Base-by-base conservation (phyloP, 805 yeast species). In the Candida schatavii region DNA sequence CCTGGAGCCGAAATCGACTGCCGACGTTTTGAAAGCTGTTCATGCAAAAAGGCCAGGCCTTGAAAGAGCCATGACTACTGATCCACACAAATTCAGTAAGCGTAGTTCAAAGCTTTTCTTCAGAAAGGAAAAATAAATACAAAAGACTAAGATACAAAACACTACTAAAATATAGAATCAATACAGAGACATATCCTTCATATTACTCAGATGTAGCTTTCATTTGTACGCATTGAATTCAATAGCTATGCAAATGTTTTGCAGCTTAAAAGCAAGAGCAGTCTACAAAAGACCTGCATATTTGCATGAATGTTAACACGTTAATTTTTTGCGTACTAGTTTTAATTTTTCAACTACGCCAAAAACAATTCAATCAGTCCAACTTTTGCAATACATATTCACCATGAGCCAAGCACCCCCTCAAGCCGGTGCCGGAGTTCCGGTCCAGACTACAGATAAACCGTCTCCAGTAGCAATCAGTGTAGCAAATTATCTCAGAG, bases 401-500 rank as follows among this genome's bases (percentile, higher is more conserved):
- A 10, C 28, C 28, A 25, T 25, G 11, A 10, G 28, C 28, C 28
- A 10, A n/a, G n/a, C 36, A 33, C 22, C 29, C 6, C 17, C 17
- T 19, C 28, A 19, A 5, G 18, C 15, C 7, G 27, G 27, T 13
- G 19, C 39, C 19, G 33, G 26, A n/a, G 22, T 26, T 10, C 34
- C 17, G 18, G 34, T 29, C 7, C 23, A 20, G 13, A 29, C 30
- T 9, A 15, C 51, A 11, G 41, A 42, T 22, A 56, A 56, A 39
- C 49, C 56, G 41, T 49, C 59, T 4, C 87, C 87, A 1, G 68
- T 74, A 20, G 83, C 90, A 0, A 48, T 82, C 37, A 83, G 83
- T 14, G 65, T 91, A 35, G 96, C 95, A 30, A 74, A 76, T 40
- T 85, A 72, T 47, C 69, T 90, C 47, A 80, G 91, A 46, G 77